Conservation (phyloP, 305 asterid species). For the Fraxinus angustifolia region DNA sequence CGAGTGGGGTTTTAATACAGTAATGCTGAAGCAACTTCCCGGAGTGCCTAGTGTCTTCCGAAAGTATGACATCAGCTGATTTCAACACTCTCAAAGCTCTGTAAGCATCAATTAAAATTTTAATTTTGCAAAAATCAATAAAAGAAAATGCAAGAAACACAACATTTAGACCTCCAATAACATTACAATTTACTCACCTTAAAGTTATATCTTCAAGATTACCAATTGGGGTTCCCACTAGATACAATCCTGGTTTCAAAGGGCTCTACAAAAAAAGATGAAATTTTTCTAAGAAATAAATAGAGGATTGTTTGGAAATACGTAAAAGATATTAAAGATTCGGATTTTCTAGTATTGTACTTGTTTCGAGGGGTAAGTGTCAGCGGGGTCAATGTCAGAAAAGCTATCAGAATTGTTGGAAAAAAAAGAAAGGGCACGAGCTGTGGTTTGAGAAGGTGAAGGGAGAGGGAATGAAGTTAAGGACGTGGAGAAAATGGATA, state of each 20-base stretch:
- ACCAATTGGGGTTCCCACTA: constrained; percentile 91
- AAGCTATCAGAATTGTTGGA: constrained; percentile 19
- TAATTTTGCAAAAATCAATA: constrained; percentile 1
- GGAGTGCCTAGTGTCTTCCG: constrained; percentile 93
- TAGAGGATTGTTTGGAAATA: neutral
- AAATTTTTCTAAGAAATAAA: neutral
- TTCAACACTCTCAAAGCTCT: constrained; percentile 78
- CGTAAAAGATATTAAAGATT: neutral
- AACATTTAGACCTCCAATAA: constrained; percentile 8
- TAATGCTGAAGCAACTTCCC: constrained; percentile 82
- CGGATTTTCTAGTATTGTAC: constrained; percentile 11
- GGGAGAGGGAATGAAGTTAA: constrained; percentile 17
- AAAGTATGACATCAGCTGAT: constrained; percentile 79
- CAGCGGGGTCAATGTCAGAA: constrained; percentile 23
- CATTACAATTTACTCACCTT: constrained; percentile 37
- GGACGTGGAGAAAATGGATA: constrained; percentile 20
- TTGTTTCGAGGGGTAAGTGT: constrained; percentile 37
- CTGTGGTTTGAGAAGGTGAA: constrained; percentile 26
- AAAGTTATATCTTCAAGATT: constrained; percentile 92
- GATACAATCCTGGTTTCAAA: constrained; percentile 75
- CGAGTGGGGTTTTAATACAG: constrained; percentile 79
- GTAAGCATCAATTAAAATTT: constrained; percentile 20
- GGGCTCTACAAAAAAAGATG: constrained; percentile 48
- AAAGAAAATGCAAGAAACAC: neutral
- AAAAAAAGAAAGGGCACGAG: constrained; percentile 22